Base-by-base conservation (phyloP, 1,139 yeast genomes). In the Tardiomyces depauwii region DNA sequence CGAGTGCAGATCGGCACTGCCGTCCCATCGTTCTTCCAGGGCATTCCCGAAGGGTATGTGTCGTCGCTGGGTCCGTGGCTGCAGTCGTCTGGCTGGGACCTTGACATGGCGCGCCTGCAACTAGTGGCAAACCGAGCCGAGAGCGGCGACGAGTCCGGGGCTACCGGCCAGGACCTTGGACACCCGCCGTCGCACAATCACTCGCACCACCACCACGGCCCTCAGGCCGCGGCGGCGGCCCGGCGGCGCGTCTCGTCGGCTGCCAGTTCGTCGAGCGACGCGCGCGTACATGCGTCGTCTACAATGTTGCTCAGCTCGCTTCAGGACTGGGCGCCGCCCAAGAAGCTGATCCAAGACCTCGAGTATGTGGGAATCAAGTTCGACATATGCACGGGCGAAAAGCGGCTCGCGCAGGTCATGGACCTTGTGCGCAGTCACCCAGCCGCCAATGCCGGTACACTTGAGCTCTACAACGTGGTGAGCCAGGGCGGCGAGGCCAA, bases 321-420 rank as follows among this genome's bases (percentile, higher is more conserved):
- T 36, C 54, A 53, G 23, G 51, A 49, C 18, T 77, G 82, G 82
- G 69, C 62, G 56, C 80, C 78, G 10, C 75, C 80, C 2, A 69
- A 72, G 49, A 76, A 75, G 53, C 71, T 77, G 10, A 74, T 77
- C 47, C 63, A 76, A 46, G 81, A 78, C 53, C 66, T 78, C 51
- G 77, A 75, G 67, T 74, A 77, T 49, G 78, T 77, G 30, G 82
- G 82, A 1, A 77, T 76, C 27, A 64, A 78, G 49, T 77, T 77
- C 61, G 81, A 77, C 57, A 69, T 77, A 18, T 74, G 81, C 55
- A 67, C 53, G 39, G 44, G 47, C 23, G 53, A 53, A 23, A 60
- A 57, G 43, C 53, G 57, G 39, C 51, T 53, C 49, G 42, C 42
- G 5, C 57, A 56, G 41, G 53, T 58, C 21, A 45, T 49, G 30